These are phyloP conservation scores for Teunomyces cretensis DNA, from an alignment of 805 yeast genomes.

Conservation along the genomic window DNA sequence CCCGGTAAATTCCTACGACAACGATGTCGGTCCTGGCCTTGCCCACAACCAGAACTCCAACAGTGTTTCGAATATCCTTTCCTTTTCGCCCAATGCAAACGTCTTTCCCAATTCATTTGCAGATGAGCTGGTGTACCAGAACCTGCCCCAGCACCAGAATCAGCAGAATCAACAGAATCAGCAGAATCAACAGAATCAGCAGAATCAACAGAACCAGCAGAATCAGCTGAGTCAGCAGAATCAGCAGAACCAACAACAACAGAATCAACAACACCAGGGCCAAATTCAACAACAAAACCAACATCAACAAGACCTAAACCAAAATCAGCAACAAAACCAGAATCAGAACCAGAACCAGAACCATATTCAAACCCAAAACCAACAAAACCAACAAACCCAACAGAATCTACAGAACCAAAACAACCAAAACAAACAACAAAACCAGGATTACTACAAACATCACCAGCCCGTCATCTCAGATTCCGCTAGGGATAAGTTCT, in stretches of 20 bases:
- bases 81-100: conserved; percentile 30
- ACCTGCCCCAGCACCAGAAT: not conserved
- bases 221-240: conserved; percentile 7
- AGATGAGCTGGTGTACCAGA: conserved; percentile 2
- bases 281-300: conserved; percentile 6
- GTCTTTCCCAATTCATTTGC: conserved; percentile 14
- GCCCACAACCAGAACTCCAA: conserved; percentile 1
- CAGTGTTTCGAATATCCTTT: conserved; percentile 20
- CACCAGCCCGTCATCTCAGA: conserved; percentile 54
- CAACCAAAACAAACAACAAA: conserved; percentile 20
- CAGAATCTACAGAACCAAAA: not conserved
- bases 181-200: conserved; percentile 5
- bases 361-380: no score
- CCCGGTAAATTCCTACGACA: not conserved
- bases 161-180: conserved; percentile 1
- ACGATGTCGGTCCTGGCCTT: not conserved
- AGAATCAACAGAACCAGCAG: not conserved
- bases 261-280: conserved; percentile 1
- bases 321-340: conserved; percentile 2
- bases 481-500: conserved; percentile 88
- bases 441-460: conserved; percentile 10
- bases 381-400: conserved; percentile 13
- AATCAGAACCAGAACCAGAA: conserved; percentile 3
- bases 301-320: conserved; percentile 3
- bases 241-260: conserved; percentile 2